These are phyloP conservation scores for Moringa oleifera DNA, from an alignment of 345 rosid genomes.

Conservation along the genomic window DNA sequence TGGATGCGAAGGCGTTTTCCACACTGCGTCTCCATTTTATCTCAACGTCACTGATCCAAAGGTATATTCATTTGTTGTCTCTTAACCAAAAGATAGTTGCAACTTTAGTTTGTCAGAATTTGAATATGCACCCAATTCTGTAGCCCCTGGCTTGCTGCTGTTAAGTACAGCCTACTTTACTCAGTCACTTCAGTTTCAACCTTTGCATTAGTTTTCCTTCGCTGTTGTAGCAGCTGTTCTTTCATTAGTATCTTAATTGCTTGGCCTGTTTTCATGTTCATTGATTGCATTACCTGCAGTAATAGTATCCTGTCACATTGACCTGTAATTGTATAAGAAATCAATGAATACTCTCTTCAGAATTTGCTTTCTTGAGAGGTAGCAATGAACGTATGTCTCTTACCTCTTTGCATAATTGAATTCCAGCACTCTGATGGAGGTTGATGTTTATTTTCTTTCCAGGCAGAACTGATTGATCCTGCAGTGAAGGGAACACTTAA, in stretches of 20 bases:
- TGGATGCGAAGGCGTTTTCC: slow-evolving; percentile 62
- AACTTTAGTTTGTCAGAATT: not conserved
- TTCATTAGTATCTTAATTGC: no score
- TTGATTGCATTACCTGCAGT: no score
- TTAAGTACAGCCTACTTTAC: not conserved
- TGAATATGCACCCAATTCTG: not conserved
- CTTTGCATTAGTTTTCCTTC: no score
- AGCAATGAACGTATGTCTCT: no score
- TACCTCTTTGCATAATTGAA: no score
- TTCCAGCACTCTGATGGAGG: no score
- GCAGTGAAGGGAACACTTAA: slow-evolving; percentile 32
- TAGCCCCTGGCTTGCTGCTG: not conserved
- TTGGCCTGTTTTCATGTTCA: no score
- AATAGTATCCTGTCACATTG: not conserved
- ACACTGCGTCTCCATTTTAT: slow-evolving; percentile 46
- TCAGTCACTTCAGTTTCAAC: no score
- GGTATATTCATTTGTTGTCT: slow-evolving; percentile 26
- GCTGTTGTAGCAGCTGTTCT: no score
- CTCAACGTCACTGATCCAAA: slow-evolving; percentile 27
- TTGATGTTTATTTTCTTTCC: slow-evolving; percentile 17
- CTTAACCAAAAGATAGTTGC: not conserved
- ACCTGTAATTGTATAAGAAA: not conserved
- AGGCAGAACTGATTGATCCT: slow-evolving; percentile 25
- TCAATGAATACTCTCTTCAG: not conserved
- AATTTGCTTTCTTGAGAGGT: not conserved